phyloP scores from a whole-genome alignment of 78 protist species.

The Cavenderia fasciculata region DNA sequence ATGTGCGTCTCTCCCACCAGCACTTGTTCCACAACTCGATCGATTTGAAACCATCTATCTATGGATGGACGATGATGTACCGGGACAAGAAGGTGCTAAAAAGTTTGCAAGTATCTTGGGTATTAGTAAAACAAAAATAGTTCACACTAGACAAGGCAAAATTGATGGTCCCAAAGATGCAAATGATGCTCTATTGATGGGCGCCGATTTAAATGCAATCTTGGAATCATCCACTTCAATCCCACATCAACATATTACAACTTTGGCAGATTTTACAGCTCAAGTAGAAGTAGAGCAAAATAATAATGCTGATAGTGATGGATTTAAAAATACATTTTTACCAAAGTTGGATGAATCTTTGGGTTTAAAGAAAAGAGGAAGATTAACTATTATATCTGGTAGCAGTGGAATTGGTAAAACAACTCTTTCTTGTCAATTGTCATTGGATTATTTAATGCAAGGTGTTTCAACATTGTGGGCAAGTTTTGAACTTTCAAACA shows the following conservation, averaged over 20 bases:
- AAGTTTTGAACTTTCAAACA: constrained; percentile 85
- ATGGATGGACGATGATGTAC: constrained; percentile 88
- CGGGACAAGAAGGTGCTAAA: constrained; percentile 84
- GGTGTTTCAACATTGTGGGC: constrained; percentile 90
- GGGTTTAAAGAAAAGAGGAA: too few species aligned
- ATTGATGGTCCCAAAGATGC: constrained; percentile 85
- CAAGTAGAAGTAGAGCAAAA: too few species aligned
- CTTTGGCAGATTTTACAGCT: too few species aligned
- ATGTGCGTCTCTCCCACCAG: constrained; percentile 70
- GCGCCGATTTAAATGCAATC: constrained; percentile 44
- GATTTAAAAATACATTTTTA: too few species aligned
- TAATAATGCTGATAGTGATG: too few species aligned
- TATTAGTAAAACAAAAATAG: constrained; percentile 37
- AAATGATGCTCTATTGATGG: constrained; percentile 78
- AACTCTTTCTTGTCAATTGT: constrained; percentile 75
- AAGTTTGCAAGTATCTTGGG: constrained; percentile 86
- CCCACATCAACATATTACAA: constrained; percentile 82
- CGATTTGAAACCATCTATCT: constrained; percentile 78
- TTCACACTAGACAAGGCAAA: constrained; percentile 37
- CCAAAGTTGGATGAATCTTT: too few species aligned
- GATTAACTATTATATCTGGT: constrained; percentile 87
- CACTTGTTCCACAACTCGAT: constrained; percentile 73
- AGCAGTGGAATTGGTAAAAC: constrained; percentile 90
- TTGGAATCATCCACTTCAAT: constrained; percentile 39
- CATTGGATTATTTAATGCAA: constrained; percentile 78